Evolutionary conservation across 495 filamentous ascomycete genomes (phyloP), one percentile per base, ranked within the genome.

Genomic region (Penicillium cosmopolitanum): DNA sequence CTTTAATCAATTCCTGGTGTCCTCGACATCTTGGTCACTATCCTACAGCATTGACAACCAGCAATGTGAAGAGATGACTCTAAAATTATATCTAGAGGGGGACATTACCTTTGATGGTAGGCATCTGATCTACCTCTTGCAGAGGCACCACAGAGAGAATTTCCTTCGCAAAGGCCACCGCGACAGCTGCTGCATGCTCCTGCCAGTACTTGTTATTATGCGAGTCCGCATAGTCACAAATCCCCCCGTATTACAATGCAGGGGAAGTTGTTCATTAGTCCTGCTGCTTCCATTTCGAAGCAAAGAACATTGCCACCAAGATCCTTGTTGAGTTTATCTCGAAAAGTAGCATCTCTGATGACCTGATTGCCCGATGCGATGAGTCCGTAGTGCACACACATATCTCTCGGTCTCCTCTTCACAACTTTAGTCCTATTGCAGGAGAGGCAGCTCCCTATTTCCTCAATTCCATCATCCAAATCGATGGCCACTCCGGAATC

Each of bases 191-290:
- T 1, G 68, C 70, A 51, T 70, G 68, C 18, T 36, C 31, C 40
- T 73, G 68, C 69, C 66, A 73, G 3, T 38, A 28, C 15, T 69
- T 58, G 23, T 71, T 65, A 52, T 71, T 73, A 21, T 64, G 63
- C 12, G 65, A 63, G 50, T 73, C 70, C 12, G 65, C 38, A 55
- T 69, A 71, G 38, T 73, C 68, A 31, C 65, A 67, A 11, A 73
- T 62, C 0, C 70, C 67, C 16, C 65, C n/a, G 55, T 6, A 73
- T 46, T 9, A 52, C 50, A 4, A 58, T 7, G 19, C 56, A 58
- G 2, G 56, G 56, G 23, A 58, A 58, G 5, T 52, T 4, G 12
- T 56, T 36, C 56, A 58, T 44, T 1, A 58, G 35, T 2, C 48
- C 56, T 5, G 56, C 56, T 35, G 56, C 56, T 23, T 47, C 36